phyloP scores from a whole-genome alignment of 73 alveolate species.

The Paramecium tetraurelia region DNA sequence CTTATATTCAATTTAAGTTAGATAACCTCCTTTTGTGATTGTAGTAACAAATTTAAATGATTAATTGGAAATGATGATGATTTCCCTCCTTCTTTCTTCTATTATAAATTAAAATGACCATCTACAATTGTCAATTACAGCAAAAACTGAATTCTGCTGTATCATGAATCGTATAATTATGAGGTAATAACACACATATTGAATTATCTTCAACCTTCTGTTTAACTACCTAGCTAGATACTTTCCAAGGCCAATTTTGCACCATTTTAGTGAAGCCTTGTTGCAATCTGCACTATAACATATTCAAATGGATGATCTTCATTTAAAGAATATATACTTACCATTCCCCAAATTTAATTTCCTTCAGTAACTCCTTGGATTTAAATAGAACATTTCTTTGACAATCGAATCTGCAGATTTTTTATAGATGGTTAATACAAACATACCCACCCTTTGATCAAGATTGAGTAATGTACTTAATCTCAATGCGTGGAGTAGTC shows the following conservation, averaged over 20 bases:
- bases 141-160: not conserved
- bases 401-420: not conserved
- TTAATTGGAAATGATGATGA: not conserved
- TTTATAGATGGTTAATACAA: not conserved
- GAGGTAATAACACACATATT: not conserved
- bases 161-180: not conserved
- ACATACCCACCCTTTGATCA: not conserved
- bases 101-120: not conserved
- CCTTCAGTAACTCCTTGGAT: not conserved
- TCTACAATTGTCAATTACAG: not conserved
- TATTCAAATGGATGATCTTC: not conserved
- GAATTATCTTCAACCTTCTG: not conserved
- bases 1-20: not conserved
- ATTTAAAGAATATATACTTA: not conserved
- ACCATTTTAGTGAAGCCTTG: not conserved
- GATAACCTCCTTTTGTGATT: not conserved
- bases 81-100: conserved; percentile 3
- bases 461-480: not conserved
- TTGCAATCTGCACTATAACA: not conserved
- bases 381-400: not conserved
- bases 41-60: not conserved
- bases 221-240: no score
- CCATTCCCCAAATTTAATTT: no score
- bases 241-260: not conserved
- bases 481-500: not conserved